A percentile compares a stretch with the other conserved stretches of the same genome.
These are phyloP conservation scores for Kluyveromyces sp. DNA, from an alignment of 1,139 yeast genomes.

Conservation along the genomic window DNA sequence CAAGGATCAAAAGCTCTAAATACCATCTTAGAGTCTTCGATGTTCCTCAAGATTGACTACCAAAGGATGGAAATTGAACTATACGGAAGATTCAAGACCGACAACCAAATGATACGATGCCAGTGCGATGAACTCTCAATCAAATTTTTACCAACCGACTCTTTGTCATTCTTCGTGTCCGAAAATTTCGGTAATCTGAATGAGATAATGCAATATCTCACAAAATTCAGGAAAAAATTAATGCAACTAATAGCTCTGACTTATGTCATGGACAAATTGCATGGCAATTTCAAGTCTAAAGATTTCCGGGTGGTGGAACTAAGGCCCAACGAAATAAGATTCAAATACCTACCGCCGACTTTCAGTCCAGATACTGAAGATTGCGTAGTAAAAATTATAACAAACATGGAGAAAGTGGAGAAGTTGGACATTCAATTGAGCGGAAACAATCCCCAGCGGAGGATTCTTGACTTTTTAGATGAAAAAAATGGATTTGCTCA, in stretches of 20 bases:
- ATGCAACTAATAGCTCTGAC: constrained; percentile 31
- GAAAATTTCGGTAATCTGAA: constrained; percentile 26
- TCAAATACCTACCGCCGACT: constrained; percentile 26
- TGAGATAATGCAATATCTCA: constrained; percentile 25
- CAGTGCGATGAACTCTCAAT: constrained; percentile 28
- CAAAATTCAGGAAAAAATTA: constrained; percentile 28
- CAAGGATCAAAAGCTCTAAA: constrained; percentile 27
- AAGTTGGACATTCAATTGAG: constrained; percentile 28
- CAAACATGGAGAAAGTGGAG: constrained; percentile 25
- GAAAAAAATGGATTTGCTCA: constrained; percentile 23
- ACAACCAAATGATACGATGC: constrained; percentile 28
- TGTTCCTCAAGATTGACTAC: constrained; percentile 30
- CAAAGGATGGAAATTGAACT: constrained; percentile 26
- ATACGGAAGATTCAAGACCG: constrained; percentile 28
- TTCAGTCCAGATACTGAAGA: constrained; percentile 24
- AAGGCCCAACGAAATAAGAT: constrained; percentile 31
- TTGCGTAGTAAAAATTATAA: constrained; percentile 29
- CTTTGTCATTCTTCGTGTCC: constrained; percentile 26
- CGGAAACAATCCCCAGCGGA: constrained; percentile 30
- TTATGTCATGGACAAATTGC: constrained; percentile 31
- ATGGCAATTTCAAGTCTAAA: constrained; percentile 29
- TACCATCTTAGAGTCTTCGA: constrained; percentile 26
- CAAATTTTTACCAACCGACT: constrained; percentile 23
- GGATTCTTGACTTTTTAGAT: constrained; percentile 30
- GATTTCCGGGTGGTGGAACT: constrained; percentile 28